Conservation (phyloP, 2,329 filamentous ascomycete genomes). For the Lachnellula cervina region DNA sequence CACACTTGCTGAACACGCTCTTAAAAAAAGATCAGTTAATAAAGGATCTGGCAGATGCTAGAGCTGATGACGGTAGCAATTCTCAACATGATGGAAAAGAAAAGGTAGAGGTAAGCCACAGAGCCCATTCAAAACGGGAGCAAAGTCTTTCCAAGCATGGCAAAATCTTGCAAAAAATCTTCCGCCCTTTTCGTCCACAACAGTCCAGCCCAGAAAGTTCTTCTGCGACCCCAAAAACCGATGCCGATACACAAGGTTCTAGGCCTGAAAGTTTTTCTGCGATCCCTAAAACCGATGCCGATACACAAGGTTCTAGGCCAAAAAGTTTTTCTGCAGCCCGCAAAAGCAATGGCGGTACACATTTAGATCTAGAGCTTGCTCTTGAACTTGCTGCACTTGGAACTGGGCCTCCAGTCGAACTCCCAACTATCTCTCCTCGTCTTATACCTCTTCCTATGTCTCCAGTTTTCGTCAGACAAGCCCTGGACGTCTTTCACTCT, state of each 20-base stretch:
- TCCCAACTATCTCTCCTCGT: constrained; percentile 1
- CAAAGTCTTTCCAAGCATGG: neutral
- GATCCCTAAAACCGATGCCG: no score
- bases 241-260: no score
- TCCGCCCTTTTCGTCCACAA: neutral
- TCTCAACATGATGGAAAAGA: constrained; percentile 1
- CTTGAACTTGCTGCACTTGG: constrained; percentile 12
- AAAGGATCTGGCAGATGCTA: constrained; percentile 42
- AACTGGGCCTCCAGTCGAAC: neutral
- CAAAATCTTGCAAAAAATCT: neutral
- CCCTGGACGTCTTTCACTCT: neutral
- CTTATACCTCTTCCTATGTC: constrained; percentile 2
- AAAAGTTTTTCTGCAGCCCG: no score
- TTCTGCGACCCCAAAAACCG: neutral
- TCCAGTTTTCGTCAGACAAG: neutral
- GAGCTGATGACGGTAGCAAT: constrained; percentile 1
- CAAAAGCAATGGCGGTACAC: neutral
- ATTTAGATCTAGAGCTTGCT: neutral
- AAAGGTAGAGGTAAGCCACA: constrained; percentile 49
- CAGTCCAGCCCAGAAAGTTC: neutral
- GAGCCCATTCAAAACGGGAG: neutral
- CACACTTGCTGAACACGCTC: constrained; percentile 55
- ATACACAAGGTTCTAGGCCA: no score
- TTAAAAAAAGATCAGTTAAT: constrained; percentile 57
- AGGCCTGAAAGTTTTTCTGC: no score